Percentiles rank a stretch among this genome's conserved stretches.
phyloP scores from a whole-genome alignment of 2,329 filamentous ascomycete genomes.

The Talaromyces sp. region DNA sequence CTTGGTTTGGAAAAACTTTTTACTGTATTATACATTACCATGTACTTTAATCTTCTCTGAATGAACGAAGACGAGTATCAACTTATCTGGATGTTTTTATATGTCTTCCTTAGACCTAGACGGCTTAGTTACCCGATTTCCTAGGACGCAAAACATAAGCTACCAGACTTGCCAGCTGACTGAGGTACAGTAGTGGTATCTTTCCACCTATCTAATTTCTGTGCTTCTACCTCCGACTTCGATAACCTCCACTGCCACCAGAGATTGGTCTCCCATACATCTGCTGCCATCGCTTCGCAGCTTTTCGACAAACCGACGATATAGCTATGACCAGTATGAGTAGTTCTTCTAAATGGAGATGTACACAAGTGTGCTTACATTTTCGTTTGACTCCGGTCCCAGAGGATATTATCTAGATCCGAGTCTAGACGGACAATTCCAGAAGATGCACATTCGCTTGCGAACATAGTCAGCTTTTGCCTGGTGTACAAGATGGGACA shows the following conservation, averaged over 20 bases:
- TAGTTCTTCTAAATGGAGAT: too few species aligned
- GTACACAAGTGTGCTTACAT: too few species aligned
- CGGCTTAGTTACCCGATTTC: not conserved
- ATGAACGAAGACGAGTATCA: conserved; percentile 8
- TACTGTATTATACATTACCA: conserved; percentile 16
- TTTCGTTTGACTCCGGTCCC: too few species aligned
- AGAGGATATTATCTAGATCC: too few species aligned
- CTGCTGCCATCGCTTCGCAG: not conserved
- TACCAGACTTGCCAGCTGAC: not conserved
- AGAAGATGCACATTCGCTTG: too few species aligned
- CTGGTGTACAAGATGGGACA: too few species aligned
- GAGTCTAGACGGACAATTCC: too few species aligned
- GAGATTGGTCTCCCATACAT: not conserved
- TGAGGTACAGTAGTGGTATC: not conserved
- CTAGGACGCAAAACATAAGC: not conserved
- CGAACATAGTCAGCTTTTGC: too few species aligned
- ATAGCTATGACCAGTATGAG: too few species aligned
- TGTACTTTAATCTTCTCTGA: conserved; percentile 15
- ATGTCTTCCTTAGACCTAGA: not conserved
- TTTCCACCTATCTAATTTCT: not conserved
- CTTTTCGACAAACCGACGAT: too few species aligned
- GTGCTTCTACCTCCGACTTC: not conserved
- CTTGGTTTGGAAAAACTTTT: conserved; percentile 4
- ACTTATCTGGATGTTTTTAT: too few species aligned
- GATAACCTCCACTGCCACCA: not conserved